Evolutionary conservation across 148 eudicot genomes (phyloP).

Genomic region (Persicaria tinctoria): DNA sequence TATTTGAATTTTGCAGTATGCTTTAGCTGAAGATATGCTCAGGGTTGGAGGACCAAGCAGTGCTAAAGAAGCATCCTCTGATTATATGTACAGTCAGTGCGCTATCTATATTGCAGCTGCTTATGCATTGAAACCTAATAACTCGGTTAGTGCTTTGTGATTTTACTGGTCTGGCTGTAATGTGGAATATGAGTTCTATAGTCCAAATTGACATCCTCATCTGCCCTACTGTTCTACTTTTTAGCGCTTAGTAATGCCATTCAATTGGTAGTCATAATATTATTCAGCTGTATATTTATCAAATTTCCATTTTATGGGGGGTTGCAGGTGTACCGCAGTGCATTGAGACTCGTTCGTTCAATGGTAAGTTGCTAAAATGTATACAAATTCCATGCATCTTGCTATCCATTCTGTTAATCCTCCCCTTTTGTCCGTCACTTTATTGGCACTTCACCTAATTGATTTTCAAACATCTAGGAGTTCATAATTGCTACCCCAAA

Average conservation of each 20-base stretch:
- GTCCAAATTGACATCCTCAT: not conserved
- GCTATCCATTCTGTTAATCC: not conserved
- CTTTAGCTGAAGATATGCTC: constrained; percentile 90
- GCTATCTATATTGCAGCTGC: constrained; percentile 97
- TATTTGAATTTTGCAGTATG: constrained; percentile 51
- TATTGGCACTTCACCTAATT: not conserved
- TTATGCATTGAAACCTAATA: constrained; percentile 85
- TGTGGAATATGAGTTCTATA: not conserved
- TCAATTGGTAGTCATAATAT: not conserved
- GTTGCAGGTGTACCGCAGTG: constrained; percentile 87
- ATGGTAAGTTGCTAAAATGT: constrained; percentile 46
- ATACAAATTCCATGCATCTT: not conserved
- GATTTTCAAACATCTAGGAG: not conserved
- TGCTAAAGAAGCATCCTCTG: constrained; percentile 57
- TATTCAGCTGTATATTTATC: not conserved
- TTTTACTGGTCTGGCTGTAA: not conserved
- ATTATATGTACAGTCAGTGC: constrained; percentile 80
- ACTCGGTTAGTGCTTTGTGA: constrained; percentile 48
- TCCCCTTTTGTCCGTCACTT: not conserved
- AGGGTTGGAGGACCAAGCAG: constrained; percentile 49
- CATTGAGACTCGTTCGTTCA: constrained; percentile 93
- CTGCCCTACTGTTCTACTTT: not conserved
- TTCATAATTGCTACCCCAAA: not conserved
- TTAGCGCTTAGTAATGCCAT: not conserved
- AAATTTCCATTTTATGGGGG: not conserved